Base-by-base conservation (phyloP, 805 yeast genomes). In the Yarrowia sp. region DNA sequence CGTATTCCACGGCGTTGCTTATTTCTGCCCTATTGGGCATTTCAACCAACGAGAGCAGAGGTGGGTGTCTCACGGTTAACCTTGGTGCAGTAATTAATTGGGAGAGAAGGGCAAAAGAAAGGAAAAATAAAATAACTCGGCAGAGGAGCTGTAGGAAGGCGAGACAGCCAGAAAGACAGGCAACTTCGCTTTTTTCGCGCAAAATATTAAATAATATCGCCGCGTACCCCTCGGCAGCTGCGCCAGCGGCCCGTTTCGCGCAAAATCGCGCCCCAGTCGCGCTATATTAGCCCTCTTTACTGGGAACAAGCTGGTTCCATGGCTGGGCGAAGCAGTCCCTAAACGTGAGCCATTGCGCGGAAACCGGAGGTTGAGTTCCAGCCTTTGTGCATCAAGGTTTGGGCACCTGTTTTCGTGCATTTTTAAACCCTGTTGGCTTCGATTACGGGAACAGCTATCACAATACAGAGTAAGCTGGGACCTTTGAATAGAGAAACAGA, bases 331-430 rank as follows among this genome's bases (percentile, higher is more conserved):
- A 22, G 29, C 46, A 14, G 19, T 3, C 29, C 46, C 19, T 41
- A 41, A 22, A 41, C 19, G 46, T 41, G 29, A 7, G 4, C 27
- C n/a, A 13, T n/a, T n/a, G 29, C 19, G 9, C 24, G 44, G 44
- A 38, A 21, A 38, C 24, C 44, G 27, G 44, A 21, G 27, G 44
- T 13, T n/a, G 16, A 5, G 16, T 38, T 22, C 44, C 44, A 41
- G 46, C 46, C 46, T 41, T 41, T 41, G 46, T 41, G 18, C 8
- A 2, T 5, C 16, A 27, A 44, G 24, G 51, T 44, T 44, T 14
- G 18, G 51, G 13, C 51, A 44, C 51, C 51, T 44, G 51, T 44
- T 44, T 44, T 44, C 51, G 51, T 44, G 51, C 51, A 29, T 9
- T 44, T 44, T 9, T 27, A 44, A 44, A 44, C 18, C 51, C 18